Evolutionary conservation across 495 filamentous ascomycete species (phyloP), one percentile per base, ranked within the genome.

Genomic region (Aspergillus affinis): DNA sequence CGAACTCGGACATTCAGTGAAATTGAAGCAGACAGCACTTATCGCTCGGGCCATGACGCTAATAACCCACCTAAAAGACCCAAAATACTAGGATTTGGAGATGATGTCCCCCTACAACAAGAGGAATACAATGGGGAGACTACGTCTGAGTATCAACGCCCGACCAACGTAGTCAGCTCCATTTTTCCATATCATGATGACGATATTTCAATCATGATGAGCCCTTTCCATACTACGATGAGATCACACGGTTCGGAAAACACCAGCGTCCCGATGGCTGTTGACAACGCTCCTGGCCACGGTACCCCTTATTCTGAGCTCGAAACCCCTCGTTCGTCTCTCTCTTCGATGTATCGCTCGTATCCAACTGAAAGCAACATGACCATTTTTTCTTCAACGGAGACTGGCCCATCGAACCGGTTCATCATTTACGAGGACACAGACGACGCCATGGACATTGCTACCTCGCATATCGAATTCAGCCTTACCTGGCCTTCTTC

Each of bases 361-460:
- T 13, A 20, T 27, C 6, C 21, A 0, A 41, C 26, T 15, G 29
- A 20, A 45, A 20, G 46, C 45, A 4, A n/a, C 10, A 21, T 50
- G 4, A 21, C 15, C 26, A 58, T 19, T 46, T 21, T n/a, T 17
- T 21, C 26, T 12, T 26, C 59, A 3, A 32, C 0, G 26, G 29
- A 45, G 12, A 17, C 18, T 26, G 30, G 1, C 32, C 15, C 18
- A 2, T 13, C 12, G 23, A n/a, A 44, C 41, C 30, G 3, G 3
- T 69, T 69, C 36, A 21, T 15, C 9, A 70, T 70, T 41, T 67
- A 64, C 48, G 68, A 70, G 45, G 68, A 70, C 27, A 57, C 55
- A 6, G 56, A 64, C 4, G 46, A 48, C 15, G 52, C 29, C 20
- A 60, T 60, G 57, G 57, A 60, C 1, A 18, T 60, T n/a, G 56